Evolutionary conservation across 495 filamentous ascomycete genomes (phyloP).

Genomic region (Ascobolus immersus): DNA sequence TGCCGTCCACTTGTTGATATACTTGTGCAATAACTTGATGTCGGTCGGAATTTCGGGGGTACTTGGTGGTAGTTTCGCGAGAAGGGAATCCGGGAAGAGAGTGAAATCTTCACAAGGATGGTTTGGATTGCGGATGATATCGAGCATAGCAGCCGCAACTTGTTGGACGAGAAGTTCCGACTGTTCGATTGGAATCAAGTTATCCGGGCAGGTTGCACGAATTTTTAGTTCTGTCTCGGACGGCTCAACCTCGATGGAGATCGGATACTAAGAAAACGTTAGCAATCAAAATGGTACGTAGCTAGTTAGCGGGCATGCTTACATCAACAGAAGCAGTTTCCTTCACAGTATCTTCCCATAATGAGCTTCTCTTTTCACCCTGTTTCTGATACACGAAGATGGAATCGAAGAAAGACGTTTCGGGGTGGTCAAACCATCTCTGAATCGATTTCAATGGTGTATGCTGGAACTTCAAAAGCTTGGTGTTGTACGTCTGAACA

Average conservation of each 20-base stretch:
- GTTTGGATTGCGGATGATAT: conserved; percentile 21
- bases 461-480: conserved; percentile 39
- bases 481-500: conserved; percentile 35
- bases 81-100: conserved; percentile 15
- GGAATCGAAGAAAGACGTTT: conserved; percentile 45
- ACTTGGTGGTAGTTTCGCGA: conserved; percentile 31
- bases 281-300: neutral
- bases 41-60: conserved; percentile 20
- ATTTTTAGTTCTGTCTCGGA: conserved; percentile 23
- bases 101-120: conserved; percentile 8
- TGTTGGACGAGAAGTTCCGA: conserved; percentile 34
- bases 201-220: conserved; percentile 33
- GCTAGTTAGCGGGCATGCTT: no score
- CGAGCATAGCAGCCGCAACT: conserved; percentile 28
- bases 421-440: conserved; percentile 31
- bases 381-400: conserved; percentile 56
- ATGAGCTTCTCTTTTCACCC: neutral
- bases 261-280: conserved; percentile 25
- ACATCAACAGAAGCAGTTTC: conserved; percentile 33
- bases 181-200: conserved; percentile 36
- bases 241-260: conserved; percentile 50
- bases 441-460: conserved; percentile 41
- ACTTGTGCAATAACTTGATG: conserved; percentile 30
- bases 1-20: conserved; percentile 27
- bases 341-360: conserved; percentile 18